Percentiles rank a stretch among this genome's conserved stretches.
phyloP scores from a whole-genome alignment of 1,139 yeast species.

The Candida sanyaensis region DNA sequence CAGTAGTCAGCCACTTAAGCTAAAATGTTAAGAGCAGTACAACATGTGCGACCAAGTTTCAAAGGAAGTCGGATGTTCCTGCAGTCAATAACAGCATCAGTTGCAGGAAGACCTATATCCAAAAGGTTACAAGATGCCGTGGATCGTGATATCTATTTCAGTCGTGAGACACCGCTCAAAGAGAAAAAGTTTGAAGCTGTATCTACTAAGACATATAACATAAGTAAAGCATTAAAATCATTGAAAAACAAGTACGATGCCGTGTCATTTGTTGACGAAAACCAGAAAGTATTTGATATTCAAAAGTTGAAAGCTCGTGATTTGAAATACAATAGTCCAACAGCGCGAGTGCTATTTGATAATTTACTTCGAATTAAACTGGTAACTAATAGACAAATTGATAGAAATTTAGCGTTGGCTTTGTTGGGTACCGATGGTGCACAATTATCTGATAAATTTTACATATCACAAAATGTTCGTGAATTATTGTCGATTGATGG shows the following conservation, averaged over 20 bases:
- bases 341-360: conserved; percentile 29
- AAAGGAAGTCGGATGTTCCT: background rate
- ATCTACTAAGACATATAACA: background rate
- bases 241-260: conserved; percentile 19
- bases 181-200: background rate
- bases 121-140: conserved; percentile 1
- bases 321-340: conserved; percentile 18
- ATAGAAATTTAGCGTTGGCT: conserved; percentile 47
- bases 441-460: conserved; percentile 56
- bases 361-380: conserved; percentile 29
- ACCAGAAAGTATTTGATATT: conserved; percentile 16
- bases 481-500: conserved; percentile 52
- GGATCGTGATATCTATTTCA: background rate
- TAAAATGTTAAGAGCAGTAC: background rate
- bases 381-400: conserved; percentile 28
- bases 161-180: background rate
- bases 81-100: background rate
- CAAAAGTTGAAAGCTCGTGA: conserved; percentile 22
- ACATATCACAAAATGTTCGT: conserved; percentile 53
- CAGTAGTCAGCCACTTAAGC: background rate
- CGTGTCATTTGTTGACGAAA: conserved; percentile 15
- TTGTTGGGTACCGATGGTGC: conserved; percentile 59
- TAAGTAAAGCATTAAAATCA: background rate
- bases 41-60: background rate
- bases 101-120: conserved; percentile 3